A percentile compares a stretch with the other conserved stretches of the same genome.
Conservation (phyloP, 148 eudicot species). For the Camellia lanceoleosa region DNA sequence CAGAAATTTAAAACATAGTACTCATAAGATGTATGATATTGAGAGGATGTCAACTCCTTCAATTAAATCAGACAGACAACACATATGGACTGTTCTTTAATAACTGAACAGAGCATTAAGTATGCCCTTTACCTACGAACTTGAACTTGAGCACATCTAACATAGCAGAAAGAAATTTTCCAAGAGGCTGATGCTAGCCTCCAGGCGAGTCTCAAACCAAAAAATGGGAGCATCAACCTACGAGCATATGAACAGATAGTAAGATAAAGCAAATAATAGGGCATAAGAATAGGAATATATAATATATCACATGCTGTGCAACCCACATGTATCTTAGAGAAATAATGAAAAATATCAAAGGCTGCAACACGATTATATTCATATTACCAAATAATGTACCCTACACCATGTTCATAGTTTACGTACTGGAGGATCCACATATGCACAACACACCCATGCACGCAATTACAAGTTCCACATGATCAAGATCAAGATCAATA, state of each 20-base stretch:
- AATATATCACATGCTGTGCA: neutral
- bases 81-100: neutral
- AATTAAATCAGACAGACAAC: neutral
- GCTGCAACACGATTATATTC: neutral
- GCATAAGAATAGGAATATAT: neutral
- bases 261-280: slow-evolving; percentile 5
- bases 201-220: slow-evolving; percentile 39
- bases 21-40: neutral
- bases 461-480: neutral
- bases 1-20: slow-evolving; percentile 1
- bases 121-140: slow-evolving; percentile 39
- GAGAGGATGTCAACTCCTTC: neutral
- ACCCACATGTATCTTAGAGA: neutral
- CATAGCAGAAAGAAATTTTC: slow-evolving; percentile 38
- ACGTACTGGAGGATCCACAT: neutral
- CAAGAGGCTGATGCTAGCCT: slow-evolving; percentile 52
- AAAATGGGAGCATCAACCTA: slow-evolving; percentile 67
- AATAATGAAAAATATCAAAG: neutral
- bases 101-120: neutral
- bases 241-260: slow-evolving; percentile 18
- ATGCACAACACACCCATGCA: neutral
- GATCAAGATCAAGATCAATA: neutral
- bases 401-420: neutral
- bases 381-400: neutral
- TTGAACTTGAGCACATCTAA: slow-evolving; percentile 35